Percentiles rank a stretch among this genome's conserved stretches.
Evolutionary conservation across 345 rosid species (phyloP).

Genomic region (Murraya koenigii): DNA sequence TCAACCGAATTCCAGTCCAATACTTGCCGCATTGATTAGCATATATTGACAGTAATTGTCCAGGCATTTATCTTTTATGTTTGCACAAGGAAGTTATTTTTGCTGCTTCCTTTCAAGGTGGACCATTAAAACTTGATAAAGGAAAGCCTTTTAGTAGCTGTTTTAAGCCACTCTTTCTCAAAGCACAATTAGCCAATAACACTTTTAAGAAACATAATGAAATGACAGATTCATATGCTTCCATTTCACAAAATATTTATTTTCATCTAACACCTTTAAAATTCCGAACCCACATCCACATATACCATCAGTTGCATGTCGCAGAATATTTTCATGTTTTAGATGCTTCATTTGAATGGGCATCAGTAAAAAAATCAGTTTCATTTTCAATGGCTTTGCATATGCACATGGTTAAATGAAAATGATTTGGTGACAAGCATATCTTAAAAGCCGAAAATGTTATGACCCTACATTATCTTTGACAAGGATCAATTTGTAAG

Average conservation of each 20-base stretch:
- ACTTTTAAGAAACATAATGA: neutral
- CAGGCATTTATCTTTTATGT: neutral
- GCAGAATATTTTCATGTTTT: conserved; percentile 2
- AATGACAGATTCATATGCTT: neutral
- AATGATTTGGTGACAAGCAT: neutral
- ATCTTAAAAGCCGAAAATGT: neutral
- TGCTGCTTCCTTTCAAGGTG: neutral
- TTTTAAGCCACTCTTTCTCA: neutral
- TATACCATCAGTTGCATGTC: neutral
- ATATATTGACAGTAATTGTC: neutral
- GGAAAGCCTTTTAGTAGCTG: neutral
- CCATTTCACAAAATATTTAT: neutral
- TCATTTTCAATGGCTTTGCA: neutral
- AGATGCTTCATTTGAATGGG: neutral
- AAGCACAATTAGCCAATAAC: neutral
- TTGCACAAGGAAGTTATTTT: neutral
- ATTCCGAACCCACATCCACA: neutral
- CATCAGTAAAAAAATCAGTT: neutral
- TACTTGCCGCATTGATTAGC: neutral
- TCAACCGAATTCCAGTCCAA: neutral
- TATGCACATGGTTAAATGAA: neutral
- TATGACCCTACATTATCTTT: neutral
- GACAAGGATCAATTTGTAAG: neutral
- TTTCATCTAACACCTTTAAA: neutral
- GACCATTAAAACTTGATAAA: neutral